Evolutionary conservation across 176 grass and related monocot species (phyloP).

Genomic region (Aegilops sharonensis): DNA sequence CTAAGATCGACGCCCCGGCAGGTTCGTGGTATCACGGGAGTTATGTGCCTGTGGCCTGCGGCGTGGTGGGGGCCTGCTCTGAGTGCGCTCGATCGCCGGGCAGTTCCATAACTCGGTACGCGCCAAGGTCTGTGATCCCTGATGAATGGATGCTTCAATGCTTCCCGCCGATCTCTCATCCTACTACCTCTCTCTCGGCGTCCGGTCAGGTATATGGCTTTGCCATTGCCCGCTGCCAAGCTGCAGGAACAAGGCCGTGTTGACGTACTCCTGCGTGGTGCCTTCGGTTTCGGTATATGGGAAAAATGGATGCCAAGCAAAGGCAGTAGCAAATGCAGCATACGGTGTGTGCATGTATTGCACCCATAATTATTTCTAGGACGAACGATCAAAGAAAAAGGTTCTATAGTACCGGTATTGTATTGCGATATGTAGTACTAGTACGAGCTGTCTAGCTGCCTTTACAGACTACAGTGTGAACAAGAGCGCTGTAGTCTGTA

Average conservation of each 20-base stretch:
- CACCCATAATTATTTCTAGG: background rate
- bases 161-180: background rate
- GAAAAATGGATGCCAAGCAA: no score
- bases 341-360: background rate
- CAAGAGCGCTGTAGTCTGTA: background rate
- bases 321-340: background rate
- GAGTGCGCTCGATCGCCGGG: background rate
- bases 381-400: background rate
- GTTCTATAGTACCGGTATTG: background rate
- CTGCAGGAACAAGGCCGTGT: background rate
- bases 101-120: slow-evolving; percentile 18
- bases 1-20: background rate
- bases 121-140: slow-evolving; percentile 26
- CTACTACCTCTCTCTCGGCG: background rate
- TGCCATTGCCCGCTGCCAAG: background rate
- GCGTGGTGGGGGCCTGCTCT: background rate
- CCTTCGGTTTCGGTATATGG: background rate
- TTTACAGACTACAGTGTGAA: background rate
- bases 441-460: no score
- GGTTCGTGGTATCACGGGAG: slow-evolving; percentile 14
- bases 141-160: background rate
- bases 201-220: background rate
- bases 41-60: background rate
- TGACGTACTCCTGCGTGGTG: background rate
- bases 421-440: background rate